Evolutionary conservation across 805 yeast genomes (phyloP).

Genomic region (Saccharomycopsis fermentans): DNA sequence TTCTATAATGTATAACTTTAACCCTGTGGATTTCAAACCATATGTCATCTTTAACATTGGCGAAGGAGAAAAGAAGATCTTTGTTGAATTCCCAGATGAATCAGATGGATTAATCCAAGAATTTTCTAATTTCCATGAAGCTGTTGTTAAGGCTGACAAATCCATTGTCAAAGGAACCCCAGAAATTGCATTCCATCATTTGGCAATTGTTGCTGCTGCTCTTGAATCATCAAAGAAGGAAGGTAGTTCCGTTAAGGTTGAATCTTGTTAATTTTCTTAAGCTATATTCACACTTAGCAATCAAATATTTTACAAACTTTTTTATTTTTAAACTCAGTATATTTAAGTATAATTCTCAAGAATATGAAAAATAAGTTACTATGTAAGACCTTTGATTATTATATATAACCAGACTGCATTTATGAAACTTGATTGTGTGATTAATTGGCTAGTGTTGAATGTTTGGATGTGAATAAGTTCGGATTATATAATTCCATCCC

Average conservation of each 20-base stretch:
- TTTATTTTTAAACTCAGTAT: too few species aligned
- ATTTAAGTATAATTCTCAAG: too few species aligned
- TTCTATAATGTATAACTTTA: slow-evolving; percentile 55
- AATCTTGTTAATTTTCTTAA: slow-evolving; percentile 19
- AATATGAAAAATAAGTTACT: too few species aligned
- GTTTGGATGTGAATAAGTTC: too few species aligned
- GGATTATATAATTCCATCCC: too few species aligned
- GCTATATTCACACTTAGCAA: too few species aligned
- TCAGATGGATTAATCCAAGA: slow-evolving; percentile 50
- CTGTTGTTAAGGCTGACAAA: slow-evolving; percentile 57
- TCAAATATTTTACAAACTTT: too few species aligned
- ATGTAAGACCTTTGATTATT: too few species aligned
- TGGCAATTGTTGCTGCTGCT: slow-evolving; percentile 83
- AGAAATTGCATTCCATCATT: slow-evolving; percentile 78
- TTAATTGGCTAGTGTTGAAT: too few species aligned
- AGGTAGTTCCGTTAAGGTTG: slow-evolving; percentile 43
- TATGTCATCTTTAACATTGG: slow-evolving; percentile 27
- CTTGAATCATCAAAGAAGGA: slow-evolving; percentile 52
- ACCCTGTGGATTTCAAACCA: slow-evolving; percentile 37
- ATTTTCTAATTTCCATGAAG: slow-evolving; percentile 45
- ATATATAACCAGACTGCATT: too few species aligned
- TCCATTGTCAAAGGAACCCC: slow-evolving; percentile 50
- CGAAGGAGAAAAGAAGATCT: slow-evolving; percentile 18
- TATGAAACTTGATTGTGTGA: too few species aligned
- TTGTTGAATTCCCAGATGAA: slow-evolving; percentile 25